phyloP scores from a whole-genome alignment of 352 stramenopile species.

The Sclerospora graminicola region DNA sequence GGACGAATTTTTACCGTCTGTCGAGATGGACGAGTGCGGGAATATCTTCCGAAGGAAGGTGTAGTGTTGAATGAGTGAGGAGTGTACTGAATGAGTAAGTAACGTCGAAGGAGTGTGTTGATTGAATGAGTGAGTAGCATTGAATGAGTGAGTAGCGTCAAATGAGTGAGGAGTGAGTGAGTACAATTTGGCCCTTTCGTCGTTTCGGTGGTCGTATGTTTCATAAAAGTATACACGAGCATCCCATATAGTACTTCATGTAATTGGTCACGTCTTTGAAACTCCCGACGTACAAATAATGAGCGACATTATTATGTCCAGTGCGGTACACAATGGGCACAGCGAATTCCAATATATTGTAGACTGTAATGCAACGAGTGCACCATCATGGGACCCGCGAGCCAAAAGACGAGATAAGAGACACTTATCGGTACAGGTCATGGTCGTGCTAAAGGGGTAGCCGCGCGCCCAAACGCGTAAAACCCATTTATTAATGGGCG shows the following conservation, averaged over 20 bases:
- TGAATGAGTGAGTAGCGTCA: too few species aligned
- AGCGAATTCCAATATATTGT: constrained; percentile 51
- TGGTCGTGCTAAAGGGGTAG: constrained; percentile 67
- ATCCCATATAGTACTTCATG: too few species aligned
- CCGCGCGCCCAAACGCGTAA: constrained; percentile 57
- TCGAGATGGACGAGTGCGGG: constrained; percentile 52
- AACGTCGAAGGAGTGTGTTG: too few species aligned
- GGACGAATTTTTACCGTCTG: constrained; percentile 44
- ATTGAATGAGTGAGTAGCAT: too few species aligned
- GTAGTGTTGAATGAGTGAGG: too few species aligned
- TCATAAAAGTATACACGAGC: constrained; percentile 70
- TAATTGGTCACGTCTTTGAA: too few species aligned
- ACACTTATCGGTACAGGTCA: constrained; percentile 75
- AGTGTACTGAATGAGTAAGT: too few species aligned
- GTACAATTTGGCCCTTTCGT: background rate
- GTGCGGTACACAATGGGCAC: constrained; percentile 76
- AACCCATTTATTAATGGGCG: constrained; percentile 82
- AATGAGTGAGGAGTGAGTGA: too few species aligned
- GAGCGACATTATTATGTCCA: constrained; percentile 78
- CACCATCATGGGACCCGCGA: constrained; percentile 23
- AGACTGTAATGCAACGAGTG: constrained; percentile 18
- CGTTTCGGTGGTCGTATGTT: constrained; percentile 32
- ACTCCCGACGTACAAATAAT: too few species aligned
- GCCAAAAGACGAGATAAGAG: constrained; percentile 46
- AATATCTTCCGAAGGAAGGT: constrained; percentile 58